Base-by-base conservation (phyloP, 106 monocot species). In the Acanthochlamys bracteata region DNA sequence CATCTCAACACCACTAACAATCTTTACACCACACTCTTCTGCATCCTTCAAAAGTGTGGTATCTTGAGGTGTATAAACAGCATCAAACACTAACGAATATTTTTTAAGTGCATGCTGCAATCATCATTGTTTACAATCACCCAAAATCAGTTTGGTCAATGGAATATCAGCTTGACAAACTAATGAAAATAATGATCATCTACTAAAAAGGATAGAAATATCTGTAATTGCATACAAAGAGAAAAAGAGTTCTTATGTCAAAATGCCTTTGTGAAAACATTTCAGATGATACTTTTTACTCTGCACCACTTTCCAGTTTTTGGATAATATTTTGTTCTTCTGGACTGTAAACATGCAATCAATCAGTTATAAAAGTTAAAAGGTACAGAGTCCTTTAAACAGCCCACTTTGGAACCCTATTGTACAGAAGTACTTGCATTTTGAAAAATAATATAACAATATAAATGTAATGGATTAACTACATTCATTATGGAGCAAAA, bases 1-100 rank as follows among this genome's bases (percentile, higher is more conserved):
- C 96, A 96, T 96, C 75, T 96, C 96, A 6, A 85, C 33, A 55
- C 96, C 96, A 70, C 79, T 85, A 45, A 94, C 86, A 75, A 68
- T 63, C 26, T 72, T 56, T 7, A 74, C 77, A 33, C 94, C 94
- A 68, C 66, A 76, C 33, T 94, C 89, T 68, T 73, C 71, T 13
- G 94, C 94, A 73, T 89, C 94, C 51, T 80, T 65, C 65, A 94
- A 41, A 63, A 94, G 82, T 75, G 81, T 84, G 1, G 94, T 94
- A 41, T 84, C 69, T 67, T 71, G 74, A 41, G 94, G 94, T 60
- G 81, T 76, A 75, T 94, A 94, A 25, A 94, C 84, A 21, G 94
- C 94, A 75, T 94, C 89, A 73, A 94, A 94, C 16, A 94, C 86
- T 64, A 84, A 24, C 40, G 55, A 46, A 57, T 94, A 94, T 59